Evolutionary conservation across 495 filamentous ascomycete species (phyloP).

Genomic region (Penicillium herquei): DNA sequence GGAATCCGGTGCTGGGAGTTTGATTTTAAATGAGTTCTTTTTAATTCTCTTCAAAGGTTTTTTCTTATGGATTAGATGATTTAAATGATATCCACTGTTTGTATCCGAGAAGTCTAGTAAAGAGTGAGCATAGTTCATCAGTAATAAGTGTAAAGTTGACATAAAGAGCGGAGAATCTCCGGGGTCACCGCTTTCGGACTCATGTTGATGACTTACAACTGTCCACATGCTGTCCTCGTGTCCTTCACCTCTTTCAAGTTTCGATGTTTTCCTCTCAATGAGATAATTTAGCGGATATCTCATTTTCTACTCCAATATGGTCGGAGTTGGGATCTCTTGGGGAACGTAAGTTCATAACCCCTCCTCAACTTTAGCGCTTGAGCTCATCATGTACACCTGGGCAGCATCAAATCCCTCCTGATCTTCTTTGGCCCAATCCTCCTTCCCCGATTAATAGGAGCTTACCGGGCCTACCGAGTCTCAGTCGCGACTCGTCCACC

Average conservation of each 20-base stretch:
- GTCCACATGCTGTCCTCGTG: neutral
- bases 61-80: no score
- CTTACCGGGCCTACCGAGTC: constrained; percentile 64
- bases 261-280: neutral
- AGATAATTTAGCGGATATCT: neutral
- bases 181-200: neutral
- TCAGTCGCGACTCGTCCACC: constrained; percentile 56
- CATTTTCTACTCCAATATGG: constrained; percentile 21
- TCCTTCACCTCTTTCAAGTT: neutral
- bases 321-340: constrained; percentile 31
- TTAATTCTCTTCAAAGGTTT: no score
- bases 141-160: no score
- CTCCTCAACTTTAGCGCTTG: constrained; percentile 3
- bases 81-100: no score
- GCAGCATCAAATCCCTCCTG: constrained; percentile 76
- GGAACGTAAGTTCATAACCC: constrained; percentile 31
- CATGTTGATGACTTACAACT: neutral
- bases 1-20: no score
- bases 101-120: no score
- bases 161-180: neutral
- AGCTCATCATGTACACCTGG: constrained; percentile 17
- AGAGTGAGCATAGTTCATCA: no score
- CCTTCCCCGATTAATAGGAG: constrained; percentile 66
- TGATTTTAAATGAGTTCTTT: no score
- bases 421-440: constrained; percentile 86